Evolutionary conservation across 78 protist genomes (phyloP), one percentile per base, ranked within the genome.

Genomic region (Dictyostelium brefeldianum): DNA sequence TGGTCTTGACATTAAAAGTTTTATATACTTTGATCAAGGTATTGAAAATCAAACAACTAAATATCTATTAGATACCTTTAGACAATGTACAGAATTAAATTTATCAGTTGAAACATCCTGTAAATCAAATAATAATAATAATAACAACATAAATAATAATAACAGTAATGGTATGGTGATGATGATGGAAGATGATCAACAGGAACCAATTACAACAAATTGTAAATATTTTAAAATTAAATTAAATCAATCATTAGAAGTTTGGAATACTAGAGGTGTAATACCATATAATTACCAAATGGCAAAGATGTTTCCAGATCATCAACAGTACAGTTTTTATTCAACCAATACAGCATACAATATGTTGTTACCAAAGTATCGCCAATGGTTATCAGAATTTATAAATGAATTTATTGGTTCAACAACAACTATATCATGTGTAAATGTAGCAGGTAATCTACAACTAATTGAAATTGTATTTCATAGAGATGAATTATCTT

Each of bases 341-440:
- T 65, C 73, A 14, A 65, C 73, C 14, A 29, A 22, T 27, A 29
- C 73, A 11, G 73, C 73, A 4, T 8, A 41, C 73, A 65, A 65
- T 65, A 65, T 65, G 73, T 65, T 65, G 27, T 65, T 29, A 31
- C 73, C 73, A 65, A 65, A 65, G 73, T 65, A 65, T 65, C 73
- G 73, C 29, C 73, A 65, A 31, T 65, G 46, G 36, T 41, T 65
- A 29, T 31, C 25, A 14, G 73, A 65, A 65, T 65, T 65, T 29
- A 29, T 65, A 25, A 25, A 65, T 65, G 29, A 65, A 10, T 65
- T 65, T 14, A 10, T 65, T 65, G 15, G 47, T 27, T 65, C 73
- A 65, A 22, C 36, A 14, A 31, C 27, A 12, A 65, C 73, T 27
- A 65, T 65, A 25, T 29, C 73, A 18, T 65, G 73, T 29, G 27